Evolutionary conservation across 129 eudicot genomes (phyloP), one percentile per base, ranked within the genome.

Genomic region (Cynara cardunculus): DNA sequence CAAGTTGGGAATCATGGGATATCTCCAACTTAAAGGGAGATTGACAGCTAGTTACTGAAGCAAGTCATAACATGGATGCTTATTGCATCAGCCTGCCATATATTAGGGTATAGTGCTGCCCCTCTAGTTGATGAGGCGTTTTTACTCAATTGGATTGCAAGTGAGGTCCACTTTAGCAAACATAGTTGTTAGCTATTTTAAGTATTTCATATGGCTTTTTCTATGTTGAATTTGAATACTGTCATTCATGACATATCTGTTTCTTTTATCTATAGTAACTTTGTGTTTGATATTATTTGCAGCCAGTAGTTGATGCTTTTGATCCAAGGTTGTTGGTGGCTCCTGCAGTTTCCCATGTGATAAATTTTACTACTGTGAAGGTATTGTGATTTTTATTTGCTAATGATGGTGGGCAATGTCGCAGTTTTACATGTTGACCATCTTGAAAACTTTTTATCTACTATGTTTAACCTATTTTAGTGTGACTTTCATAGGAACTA

Each of bases 291-390:
- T 76, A 49, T 64, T 59, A 44, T 79, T 67, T 87, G 27, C 91
- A 94, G 99, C 99, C 99, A 24, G 99, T 94, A 53, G 99, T 94
- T 81, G 99, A 94, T 92, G 99, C 97, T 81, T 94, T 94, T 86
- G 97, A 94, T 88, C 97, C 96, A 61, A 89, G 97, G 84, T 74
- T 94, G 75, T 86, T 94, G 90, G 99, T 92, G 79, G 96, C 96
- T 69, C 99, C 96, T 59, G 96, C 99, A 68, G 85, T 88, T 65
- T 87, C 94, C 25, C 99, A 92, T 79, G 88, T 92, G 81, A 80
- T 94, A 80, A 87, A 94, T 83, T 94, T 94, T 80, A 81, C 86
- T 39, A 87, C 97, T 8, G 77, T 93, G 34, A 92, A 92, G 97
- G 99, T 94, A 83, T 64, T 49, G 22, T 25, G 8, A 6, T 62